Conservation (phyloP, 202 grass and related monocot genomes). For the Sporobolus alterniflorus region DNA sequence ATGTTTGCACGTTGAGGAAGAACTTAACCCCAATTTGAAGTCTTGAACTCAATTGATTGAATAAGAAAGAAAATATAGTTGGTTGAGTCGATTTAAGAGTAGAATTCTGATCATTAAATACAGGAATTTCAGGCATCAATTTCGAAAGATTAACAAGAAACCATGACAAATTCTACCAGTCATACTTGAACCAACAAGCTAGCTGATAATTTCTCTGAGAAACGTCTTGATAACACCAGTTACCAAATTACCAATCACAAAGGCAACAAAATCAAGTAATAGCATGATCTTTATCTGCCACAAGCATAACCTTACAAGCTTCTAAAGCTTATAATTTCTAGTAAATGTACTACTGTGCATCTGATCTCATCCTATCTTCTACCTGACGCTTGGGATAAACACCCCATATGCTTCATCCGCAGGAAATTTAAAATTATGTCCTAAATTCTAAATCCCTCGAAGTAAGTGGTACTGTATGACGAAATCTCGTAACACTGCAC, state of each 20-base stretch:
- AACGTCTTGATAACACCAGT: not conserved
- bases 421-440: not conserved
- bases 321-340: not conserved
- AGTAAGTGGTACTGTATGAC: not conserved
- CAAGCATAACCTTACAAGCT: not conserved
- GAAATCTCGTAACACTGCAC: not conserved
- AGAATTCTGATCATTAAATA: not conserved
- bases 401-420: not conserved
- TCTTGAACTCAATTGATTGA: not conserved
- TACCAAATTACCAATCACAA: not conserved
- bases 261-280: not conserved
- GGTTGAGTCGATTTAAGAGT: not conserved
- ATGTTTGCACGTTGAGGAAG: not conserved
- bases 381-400: not conserved
- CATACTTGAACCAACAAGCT: not conserved
- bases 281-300: not conserved
- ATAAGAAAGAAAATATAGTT: constrained; percentile 11
- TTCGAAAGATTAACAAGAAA: not conserved
- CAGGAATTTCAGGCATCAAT: not conserved
- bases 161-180: not conserved
- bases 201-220: not conserved
- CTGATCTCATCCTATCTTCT: not conserved
- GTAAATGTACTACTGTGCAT: not conserved
- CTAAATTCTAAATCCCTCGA: not conserved
- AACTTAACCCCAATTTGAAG: not conserved